Evolutionary conservation across 805 yeast species (phyloP).

Genomic region (Henningerozyma blattae): DNA sequence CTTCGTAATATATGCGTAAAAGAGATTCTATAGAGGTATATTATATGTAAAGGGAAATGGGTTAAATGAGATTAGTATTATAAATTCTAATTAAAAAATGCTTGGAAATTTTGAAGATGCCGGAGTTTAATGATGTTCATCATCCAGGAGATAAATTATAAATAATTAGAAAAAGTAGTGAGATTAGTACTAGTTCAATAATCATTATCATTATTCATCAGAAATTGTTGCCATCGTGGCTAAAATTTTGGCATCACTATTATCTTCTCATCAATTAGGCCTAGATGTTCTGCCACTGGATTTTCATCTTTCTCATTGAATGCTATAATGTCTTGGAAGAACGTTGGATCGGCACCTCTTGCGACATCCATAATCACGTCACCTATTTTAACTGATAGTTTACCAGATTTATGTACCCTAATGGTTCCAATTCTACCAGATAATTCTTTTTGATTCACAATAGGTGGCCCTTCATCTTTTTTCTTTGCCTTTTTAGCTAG

Average conservation of each 20-base stretch:
- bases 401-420: slow-evolving; percentile 77
- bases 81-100: too few relatives aligned
- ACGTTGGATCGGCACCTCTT: slow-evolving; percentile 55
- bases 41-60: too few relatives aligned
- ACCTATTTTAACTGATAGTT: slow-evolving; percentile 62
- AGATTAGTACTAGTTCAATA: too few relatives aligned
- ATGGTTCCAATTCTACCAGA: slow-evolving; percentile 62
- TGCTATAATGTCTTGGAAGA: slow-evolving; percentile 62
- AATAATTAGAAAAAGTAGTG: too few relatives aligned
- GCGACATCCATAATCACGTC: slow-evolving; percentile 54
- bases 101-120: too few relatives aligned
- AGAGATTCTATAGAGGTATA: too few relatives aligned
- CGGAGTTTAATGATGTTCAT: too few relatives aligned
- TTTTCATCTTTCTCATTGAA: slow-evolving; percentile 34
- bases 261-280: slow-evolving; percentile 43
- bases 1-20: too few relatives aligned
- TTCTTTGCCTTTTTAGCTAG: slow-evolving; percentile 6
- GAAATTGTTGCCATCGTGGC: too few relatives aligned
- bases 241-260: slow-evolving; percentile 43
- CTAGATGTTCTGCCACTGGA: slow-evolving; percentile 36
- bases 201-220: too few relatives aligned
- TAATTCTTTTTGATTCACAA: slow-evolving; percentile 7
- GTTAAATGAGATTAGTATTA: too few relatives aligned
- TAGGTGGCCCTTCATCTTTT: slow-evolving; percentile 6
- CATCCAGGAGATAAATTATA: too few relatives aligned